A percentile compares a stretch with the other conserved stretches of the same genome.
Evolutionary conservation across 1,139 yeast species (phyloP).

Genomic region (Hemisphaericaspora xylanilytica): DNA sequence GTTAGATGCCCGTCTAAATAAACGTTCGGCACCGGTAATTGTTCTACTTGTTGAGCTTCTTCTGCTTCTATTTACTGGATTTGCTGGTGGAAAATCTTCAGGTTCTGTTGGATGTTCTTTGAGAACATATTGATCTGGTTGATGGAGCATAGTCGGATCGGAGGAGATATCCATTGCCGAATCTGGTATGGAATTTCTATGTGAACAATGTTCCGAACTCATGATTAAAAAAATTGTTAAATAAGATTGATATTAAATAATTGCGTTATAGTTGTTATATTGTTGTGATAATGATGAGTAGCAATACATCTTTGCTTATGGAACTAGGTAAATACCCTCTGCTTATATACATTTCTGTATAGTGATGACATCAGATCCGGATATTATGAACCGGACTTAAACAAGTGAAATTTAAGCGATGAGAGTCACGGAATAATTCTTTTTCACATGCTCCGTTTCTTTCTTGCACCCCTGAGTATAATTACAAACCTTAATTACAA

Average conservation of each 20-base stretch:
- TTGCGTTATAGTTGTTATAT: neutral
- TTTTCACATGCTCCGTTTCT: too few relatives aligned
- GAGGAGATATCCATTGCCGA: neutral
- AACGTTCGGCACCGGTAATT: constrained; percentile 29
- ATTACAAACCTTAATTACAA: too few relatives aligned
- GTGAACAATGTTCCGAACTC: constrained; percentile 1
- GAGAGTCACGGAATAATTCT: too few relatives aligned
- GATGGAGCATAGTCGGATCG: constrained; percentile 4
- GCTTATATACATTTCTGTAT: too few relatives aligned
- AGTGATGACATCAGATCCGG: too few relatives aligned
- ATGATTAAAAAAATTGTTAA: neutral
- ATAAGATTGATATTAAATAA: neutral
- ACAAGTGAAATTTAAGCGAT: too few relatives aligned
- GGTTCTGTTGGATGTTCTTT: neutral
- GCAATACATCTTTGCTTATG: too few relatives aligned
- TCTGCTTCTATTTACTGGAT: neutral
- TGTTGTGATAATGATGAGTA: constrained; percentile 1
- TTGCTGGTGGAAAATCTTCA: neutral
- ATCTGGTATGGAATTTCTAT: neutral
- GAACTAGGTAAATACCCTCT: too few relatives aligned
- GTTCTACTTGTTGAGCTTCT: constrained; percentile 19
- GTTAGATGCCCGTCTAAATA: constrained; percentile 23
- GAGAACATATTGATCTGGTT: neutral
- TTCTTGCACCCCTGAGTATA: too few relatives aligned
- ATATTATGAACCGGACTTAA: too few relatives aligned